Evolutionary conservation across 345 rosid genomes (phyloP).

Genomic region (Eutrema heterophyllum): DNA sequence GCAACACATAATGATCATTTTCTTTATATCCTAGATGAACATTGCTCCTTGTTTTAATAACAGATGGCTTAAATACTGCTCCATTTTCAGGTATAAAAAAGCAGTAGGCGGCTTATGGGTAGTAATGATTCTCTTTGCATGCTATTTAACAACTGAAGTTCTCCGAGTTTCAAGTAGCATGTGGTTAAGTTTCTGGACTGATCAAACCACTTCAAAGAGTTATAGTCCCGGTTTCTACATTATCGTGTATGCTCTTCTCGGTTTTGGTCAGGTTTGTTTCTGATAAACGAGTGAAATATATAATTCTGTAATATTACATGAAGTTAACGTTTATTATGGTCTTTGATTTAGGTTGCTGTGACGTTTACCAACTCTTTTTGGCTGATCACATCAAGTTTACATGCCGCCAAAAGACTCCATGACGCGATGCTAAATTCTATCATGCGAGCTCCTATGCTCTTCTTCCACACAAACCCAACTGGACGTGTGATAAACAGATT

Average conservation of each 20-base stretch:
- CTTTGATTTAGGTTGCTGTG: conserved; percentile 55
- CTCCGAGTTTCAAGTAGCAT: conserved; percentile 83
- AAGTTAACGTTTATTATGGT: background rate
- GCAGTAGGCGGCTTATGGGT: conserved; percentile 94
- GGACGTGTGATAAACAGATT: conserved; percentile 93
- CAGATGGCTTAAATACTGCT: background rate
- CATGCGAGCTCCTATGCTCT: conserved; percentile 87
- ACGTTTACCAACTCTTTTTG: conserved; percentile 77
- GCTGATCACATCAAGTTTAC: conserved; percentile 81
- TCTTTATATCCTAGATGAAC: background rate
- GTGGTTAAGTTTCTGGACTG: conserved; percentile 93
- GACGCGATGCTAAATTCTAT: conserved; percentile 74
- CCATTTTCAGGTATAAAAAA: conserved; percentile 61
- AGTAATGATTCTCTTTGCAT: conserved; percentile 61
- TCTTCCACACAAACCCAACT: conserved; percentile 89
- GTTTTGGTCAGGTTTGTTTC: conserved; percentile 67
- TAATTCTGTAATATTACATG: background rate
- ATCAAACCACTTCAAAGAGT: conserved; percentile 51
- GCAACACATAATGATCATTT: background rate
- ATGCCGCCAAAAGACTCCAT: conserved; percentile 79
- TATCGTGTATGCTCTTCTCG: conserved; percentile 60
- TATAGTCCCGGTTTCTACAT: conserved; percentile 63
- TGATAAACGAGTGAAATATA: background rate
- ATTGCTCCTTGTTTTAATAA: background rate
- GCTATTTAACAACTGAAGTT: conserved; percentile 73